Conservation (phyloP, 2,329 filamentous ascomycete species). For the Lachnellula subtilissima region DNA sequence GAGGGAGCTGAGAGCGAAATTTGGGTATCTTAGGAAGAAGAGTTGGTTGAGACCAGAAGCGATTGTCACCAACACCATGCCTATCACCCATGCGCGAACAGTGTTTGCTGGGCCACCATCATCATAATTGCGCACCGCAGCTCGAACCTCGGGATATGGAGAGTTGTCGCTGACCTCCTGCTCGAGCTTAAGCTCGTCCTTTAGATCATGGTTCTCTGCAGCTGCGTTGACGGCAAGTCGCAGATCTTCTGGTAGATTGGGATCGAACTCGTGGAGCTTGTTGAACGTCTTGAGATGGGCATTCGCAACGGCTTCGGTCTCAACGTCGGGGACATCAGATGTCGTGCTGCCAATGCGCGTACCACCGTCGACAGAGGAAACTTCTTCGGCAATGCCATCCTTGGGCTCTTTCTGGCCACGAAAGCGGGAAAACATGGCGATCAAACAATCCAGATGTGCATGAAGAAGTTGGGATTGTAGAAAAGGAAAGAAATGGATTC, state of each 20-base stretch:
- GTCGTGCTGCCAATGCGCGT: neutral
- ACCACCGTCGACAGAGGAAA: neutral
- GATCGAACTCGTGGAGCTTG: conserved; percentile 13
- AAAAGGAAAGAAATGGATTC: neutral
- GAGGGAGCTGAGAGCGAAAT: conserved; percentile 12
- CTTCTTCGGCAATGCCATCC: neutral
- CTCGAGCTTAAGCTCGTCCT: conserved; percentile 7
- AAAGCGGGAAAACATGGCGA: neutral
- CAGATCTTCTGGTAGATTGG: conserved; percentile 8
- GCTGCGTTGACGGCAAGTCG: conserved; percentile 4
- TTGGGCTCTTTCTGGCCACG: neutral
- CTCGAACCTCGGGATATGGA: conserved; percentile 29
- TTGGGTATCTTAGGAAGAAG: conserved; percentile 15
- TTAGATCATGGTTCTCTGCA: conserved; percentile 4
- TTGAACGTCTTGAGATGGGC: conserved; percentile 3
- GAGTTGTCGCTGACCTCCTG: conserved; percentile 13
- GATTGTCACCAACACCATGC: conserved; percentile 34
- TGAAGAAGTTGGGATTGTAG: neutral
- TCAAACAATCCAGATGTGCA: neutral
- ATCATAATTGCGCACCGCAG: conserved; percentile 60
- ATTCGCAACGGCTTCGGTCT: neutral
- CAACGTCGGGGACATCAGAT: neutral
- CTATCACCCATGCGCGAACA: conserved; percentile 59
- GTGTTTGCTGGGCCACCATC: conserved; percentile 62
- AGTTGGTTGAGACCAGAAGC: conserved; percentile 11